These are phyloP conservation scores for Solanum chmielewskii DNA, from an alignment of 257 asterid species.

Conservation along the genomic window DNA sequence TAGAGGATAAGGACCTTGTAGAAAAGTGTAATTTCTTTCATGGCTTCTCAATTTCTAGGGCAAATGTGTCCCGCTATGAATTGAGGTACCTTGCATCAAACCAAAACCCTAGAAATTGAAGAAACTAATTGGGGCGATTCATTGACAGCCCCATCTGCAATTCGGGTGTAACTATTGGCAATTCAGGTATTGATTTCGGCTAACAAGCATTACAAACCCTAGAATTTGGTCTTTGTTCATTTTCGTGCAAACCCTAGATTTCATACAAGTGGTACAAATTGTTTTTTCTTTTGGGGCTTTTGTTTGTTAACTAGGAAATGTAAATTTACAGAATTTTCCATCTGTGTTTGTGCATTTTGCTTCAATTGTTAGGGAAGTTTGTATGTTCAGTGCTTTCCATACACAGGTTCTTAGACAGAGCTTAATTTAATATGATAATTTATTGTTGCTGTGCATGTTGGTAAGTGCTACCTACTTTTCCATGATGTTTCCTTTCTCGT, in stretches of 20 bases:
- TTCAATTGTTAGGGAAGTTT: conserved; percentile 16
- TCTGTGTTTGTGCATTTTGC: conserved; percentile 29
- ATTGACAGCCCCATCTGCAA: background rate
- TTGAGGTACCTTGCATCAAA: conserved; percentile 14
- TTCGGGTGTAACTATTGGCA: background rate
- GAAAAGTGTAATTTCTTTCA: conserved; percentile 6
- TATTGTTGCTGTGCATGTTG: conserved; percentile 10
- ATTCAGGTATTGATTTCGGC: conserved; percentile 20
- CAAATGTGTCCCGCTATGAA: conserved; percentile 6
- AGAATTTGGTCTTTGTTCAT: conserved; percentile 10
- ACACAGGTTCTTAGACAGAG: conserved; percentile 6
- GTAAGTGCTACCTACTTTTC: conserved; percentile 2
- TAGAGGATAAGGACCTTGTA: background rate
- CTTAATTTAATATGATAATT: background rate
- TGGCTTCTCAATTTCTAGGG: conserved; percentile 16
- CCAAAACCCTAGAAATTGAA: conserved; percentile 39
- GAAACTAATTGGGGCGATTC: conserved; percentile 9
- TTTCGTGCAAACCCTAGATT: conserved; percentile 26
- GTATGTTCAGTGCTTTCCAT: conserved; percentile 9
- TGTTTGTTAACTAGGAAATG: background rate
- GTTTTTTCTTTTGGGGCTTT: background rate
- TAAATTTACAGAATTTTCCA: background rate
- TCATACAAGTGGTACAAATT: background rate
- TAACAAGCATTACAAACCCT: conserved; percentile 10
- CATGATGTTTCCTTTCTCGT: conserved; percentile 1